Evolutionary conservation across 768 basidiomycete species (phyloP).

Genomic region (Lentinula aciculospora): DNA sequence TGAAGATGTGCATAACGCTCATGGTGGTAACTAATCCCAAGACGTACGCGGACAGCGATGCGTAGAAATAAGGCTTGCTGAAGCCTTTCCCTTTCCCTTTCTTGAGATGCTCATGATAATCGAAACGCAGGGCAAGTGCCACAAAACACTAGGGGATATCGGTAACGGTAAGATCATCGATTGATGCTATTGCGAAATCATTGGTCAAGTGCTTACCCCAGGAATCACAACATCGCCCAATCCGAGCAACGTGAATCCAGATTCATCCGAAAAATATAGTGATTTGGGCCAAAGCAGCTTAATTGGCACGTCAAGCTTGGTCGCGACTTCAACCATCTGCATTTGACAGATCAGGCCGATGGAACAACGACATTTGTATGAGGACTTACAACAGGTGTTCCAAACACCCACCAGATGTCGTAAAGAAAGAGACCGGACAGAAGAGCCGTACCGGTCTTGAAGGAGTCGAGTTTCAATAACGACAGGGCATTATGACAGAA

Average conservation of each 20-base stretch:
- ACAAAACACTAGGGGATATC: conserved; percentile 41
- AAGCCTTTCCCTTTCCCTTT: conserved; percentile 24
- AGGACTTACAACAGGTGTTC: conserved; percentile 68
- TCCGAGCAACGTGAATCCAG: conserved; percentile 86
- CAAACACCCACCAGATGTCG: conserved; percentile 95
- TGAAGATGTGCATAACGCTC: conserved; percentile 75
- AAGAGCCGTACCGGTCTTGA: conserved; percentile 79
- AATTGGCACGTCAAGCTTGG: conserved; percentile 85
- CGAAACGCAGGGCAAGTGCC: conserved; percentile 83
- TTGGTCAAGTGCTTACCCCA: conserved; percentile 19
- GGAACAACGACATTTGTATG: neutral
- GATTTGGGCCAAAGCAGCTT: conserved; percentile 88
- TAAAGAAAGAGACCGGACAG: conserved; percentile 86
- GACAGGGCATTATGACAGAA: conserved; percentile 78
- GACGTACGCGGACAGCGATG: conserved; percentile 66
- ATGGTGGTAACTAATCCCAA: conserved; percentile 72
- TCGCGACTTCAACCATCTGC: conserved; percentile 93
- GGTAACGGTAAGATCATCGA: conserved; percentile 9
- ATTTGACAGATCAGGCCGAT: conserved; percentile 6
- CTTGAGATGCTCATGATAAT: conserved; percentile 41
- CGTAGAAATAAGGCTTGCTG: conserved; percentile 70
- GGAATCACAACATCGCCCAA: conserved; percentile 80
- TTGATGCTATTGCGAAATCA: neutral
- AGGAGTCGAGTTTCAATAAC: conserved; percentile 82
- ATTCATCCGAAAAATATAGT: conserved; percentile 33